Evolutionary conservation across 106 monocot genomes (phyloP).

Genomic region (Dendrobium officinale): DNA sequence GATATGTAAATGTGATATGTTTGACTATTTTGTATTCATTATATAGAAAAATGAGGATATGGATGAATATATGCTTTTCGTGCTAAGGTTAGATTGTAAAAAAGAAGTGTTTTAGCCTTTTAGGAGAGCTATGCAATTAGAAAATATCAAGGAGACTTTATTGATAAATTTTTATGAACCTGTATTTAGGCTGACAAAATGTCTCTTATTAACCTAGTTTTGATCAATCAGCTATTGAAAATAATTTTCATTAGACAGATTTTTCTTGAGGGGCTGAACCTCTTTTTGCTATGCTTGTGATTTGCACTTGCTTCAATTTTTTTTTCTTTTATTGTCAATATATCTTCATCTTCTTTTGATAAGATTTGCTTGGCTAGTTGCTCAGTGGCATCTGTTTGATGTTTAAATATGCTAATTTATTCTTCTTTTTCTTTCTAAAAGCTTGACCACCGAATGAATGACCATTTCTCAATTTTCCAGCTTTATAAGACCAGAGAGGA

Average conservation of each 20-base stretch:
- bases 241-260: not conserved
- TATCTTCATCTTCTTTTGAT: not conserved
- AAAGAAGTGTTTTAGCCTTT: not conserved
- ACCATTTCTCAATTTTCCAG: not conserved
- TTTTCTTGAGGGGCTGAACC: not conserved
- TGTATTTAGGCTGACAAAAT: not conserved
- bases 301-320: too few relatives aligned
- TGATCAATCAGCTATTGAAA: too few relatives aligned
- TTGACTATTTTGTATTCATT: not conserved
- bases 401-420: not conserved
- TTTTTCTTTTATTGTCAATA: too few relatives aligned
- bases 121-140: not conserved
- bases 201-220: too few relatives aligned
- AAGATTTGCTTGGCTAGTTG: not conserved
- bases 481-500: slow-evolving; percentile 25
- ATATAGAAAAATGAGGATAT: not conserved
- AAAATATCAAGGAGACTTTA: not conserved
- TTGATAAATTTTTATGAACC: not conserved
- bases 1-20: too few relatives aligned
- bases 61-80: not conserved
- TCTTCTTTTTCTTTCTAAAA: not conserved
- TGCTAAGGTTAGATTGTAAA: not conserved
- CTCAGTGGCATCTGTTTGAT: not conserved
- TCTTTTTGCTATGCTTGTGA: not conserved
- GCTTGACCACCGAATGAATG: too few relatives aligned